phyloP scores from a whole-genome alignment of 805 yeast genomes.

The Schwanniomyces polymorphus region DNA sequence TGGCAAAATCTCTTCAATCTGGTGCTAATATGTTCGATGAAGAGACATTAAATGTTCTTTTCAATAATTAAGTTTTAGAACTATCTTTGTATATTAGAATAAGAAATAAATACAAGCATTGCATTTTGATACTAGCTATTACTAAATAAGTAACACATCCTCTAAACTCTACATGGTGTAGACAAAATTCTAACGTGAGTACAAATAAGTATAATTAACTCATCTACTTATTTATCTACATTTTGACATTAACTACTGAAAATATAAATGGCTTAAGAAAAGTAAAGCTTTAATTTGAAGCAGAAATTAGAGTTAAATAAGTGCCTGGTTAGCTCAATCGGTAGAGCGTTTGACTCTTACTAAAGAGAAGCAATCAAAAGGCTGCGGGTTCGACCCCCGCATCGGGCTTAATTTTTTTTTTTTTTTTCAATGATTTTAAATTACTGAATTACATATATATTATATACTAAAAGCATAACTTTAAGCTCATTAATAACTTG shows the following conservation, averaged over 20 bases:
- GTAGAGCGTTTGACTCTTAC: slow-evolving; percentile 14
- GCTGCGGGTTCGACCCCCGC: slow-evolving; percentile 15
- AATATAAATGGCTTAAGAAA: no score
- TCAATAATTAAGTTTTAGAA: background rate
- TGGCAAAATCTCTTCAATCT: slow-evolving; percentile 59
- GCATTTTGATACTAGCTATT: no score
- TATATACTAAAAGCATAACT: no score
- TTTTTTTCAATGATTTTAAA: background rate
- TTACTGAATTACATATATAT: no score
- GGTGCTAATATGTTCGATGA: slow-evolving; percentile 61
- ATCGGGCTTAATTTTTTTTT: slow-evolving; percentile 8
- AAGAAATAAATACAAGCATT: background rate
- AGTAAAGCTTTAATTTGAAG: no score
- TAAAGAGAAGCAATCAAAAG: slow-evolving; percentile 12
- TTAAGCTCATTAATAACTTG: no score
- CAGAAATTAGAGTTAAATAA: background rate
- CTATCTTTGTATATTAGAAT: background rate
- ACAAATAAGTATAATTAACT: no score
- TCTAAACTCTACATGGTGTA: no score
- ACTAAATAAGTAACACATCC: no score
- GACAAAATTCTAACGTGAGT: no score
- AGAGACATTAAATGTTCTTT: slow-evolving; percentile 38
- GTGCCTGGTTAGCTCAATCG: slow-evolving; percentile 14
- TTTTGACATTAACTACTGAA: no score
- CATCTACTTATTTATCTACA: no score